Percentiles rank a stretch among this genome's conserved stretches.
Conservation (phyloP, 2,329 filamentous ascomycete species). For the Aspergillaceae sp. region DNA sequence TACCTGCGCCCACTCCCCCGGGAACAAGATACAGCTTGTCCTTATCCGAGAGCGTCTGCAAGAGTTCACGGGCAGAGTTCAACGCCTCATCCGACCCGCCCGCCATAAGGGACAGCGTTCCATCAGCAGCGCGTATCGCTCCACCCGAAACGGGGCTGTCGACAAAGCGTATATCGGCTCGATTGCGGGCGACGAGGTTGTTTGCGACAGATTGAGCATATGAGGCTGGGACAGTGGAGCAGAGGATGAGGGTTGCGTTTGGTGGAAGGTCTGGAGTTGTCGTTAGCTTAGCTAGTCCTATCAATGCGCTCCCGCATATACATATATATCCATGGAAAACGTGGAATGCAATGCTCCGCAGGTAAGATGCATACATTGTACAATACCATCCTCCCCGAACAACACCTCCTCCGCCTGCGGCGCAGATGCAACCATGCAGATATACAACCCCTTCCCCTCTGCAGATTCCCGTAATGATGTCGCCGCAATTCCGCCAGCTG, state of each 20-base stretch:
- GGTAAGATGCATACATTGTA: conserved; percentile 41
- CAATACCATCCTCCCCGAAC: conserved; percentile 50
- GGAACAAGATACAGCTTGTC: conserved; percentile 55
- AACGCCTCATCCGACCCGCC: conserved; percentile 52
- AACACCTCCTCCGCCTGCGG: conserved; percentile 59
- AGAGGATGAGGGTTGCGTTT: conserved; percentile 55
- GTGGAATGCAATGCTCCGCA: conserved; percentile 44
- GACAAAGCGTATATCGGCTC: conserved; percentile 57
- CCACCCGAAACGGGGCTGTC: conserved; percentile 68
- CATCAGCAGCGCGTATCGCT: conserved; percentile 57
- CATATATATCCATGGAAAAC: conserved; percentile 11
- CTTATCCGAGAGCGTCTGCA: conserved; percentile 52
- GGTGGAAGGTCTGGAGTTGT: conserved; percentile 39
- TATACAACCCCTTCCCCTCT: conserved; percentile 50
- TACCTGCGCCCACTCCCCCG: conserved; percentile 52
- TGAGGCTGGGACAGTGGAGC: conserved; percentile 61
- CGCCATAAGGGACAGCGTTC: conserved; percentile 68
- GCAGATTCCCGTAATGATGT: conserved; percentile 56
- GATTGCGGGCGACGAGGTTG: conserved; percentile 47
- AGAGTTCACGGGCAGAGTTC: conserved; percentile 48
- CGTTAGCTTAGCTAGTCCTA: conserved; percentile 7
- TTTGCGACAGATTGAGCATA: conserved; percentile 55
- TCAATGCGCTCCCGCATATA: background rate
- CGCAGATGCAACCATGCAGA: conserved; percentile 69
- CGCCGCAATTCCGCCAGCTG: conserved; percentile 53